phyloP scores from a whole-genome alignment of 148 eudicot species.

The Diospyros kaki region DNA sequence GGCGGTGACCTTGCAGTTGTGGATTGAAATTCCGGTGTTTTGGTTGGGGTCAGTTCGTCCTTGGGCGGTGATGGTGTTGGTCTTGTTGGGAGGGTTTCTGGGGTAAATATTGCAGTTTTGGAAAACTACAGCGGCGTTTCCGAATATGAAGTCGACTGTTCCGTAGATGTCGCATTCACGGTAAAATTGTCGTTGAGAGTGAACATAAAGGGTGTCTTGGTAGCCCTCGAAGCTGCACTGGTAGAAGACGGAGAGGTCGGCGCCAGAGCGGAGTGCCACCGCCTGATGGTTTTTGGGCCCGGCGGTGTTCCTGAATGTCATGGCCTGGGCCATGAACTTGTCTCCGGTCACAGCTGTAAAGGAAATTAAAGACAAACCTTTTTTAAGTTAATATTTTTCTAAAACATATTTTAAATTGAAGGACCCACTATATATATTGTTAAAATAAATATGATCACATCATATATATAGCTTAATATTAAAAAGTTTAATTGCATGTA shows the following conservation, averaged over 20 bases:
- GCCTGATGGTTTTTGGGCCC: constrained; percentile 74
- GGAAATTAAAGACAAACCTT: not conserved
- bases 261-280: constrained; percentile 67
- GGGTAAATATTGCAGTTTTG: constrained; percentile 68
- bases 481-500: too few species aligned
- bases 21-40: constrained; percentile 72
- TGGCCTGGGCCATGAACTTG: constrained; percentile 64
- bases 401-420: too few species aligned
- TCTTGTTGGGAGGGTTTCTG: constrained; percentile 38
- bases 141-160: constrained; percentile 74
- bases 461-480: too few species aligned
- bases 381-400: not conserved
- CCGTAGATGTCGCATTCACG: constrained; percentile 67
- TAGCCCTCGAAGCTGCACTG: constrained; percentile 77
- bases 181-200: constrained; percentile 65
- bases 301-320: constrained; percentile 72
- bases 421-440: too few species aligned
- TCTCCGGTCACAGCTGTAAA: constrained; percentile 51
- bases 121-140: constrained; percentile 68
- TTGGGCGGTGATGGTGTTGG: constrained; percentile 74
- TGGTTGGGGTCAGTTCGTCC: constrained; percentile 75
- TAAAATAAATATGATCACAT: too few species aligned
- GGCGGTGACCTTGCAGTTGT: constrained; percentile 43
- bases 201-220: constrained; percentile 79
- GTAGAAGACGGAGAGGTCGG: constrained; percentile 83